A percentile compares a stretch with the other conserved stretches of the same genome.
These are phyloP conservation scores for Bremia lactucae DNA, from an alignment of 352 stramenopile species.

Conservation along the genomic window DNA sequence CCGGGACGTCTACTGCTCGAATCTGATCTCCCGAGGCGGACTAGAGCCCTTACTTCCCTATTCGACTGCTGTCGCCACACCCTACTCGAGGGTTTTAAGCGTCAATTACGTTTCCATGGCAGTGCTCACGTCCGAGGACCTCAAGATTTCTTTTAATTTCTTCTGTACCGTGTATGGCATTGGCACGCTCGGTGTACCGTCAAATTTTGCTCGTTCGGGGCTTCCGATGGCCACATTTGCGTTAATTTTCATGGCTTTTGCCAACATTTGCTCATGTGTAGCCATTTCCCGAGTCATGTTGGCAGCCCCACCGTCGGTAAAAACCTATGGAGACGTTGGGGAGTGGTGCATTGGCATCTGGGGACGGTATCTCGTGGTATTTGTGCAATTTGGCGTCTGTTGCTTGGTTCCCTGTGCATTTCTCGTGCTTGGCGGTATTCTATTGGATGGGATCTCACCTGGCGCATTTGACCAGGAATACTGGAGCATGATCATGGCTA, in stretches of 20 bases:
- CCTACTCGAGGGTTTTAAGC: too few species aligned
- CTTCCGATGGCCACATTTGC: slow-evolving; percentile 32
- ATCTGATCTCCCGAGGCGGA: too few species aligned
- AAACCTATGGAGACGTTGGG: slow-evolving; percentile 51
- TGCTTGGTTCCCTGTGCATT: slow-evolving; percentile 42
- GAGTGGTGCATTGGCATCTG: slow-evolving; percentile 39
- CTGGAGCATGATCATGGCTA: slow-evolving; percentile 57
- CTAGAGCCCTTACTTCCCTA: too few species aligned
- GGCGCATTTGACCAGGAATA: slow-evolving; percentile 33
- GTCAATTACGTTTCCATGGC: slow-evolving; percentile 18
- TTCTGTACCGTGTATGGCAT: slow-evolving; percentile 62
- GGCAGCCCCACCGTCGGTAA: slow-evolving; percentile 41
- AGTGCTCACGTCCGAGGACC: slow-evolving; percentile 48
- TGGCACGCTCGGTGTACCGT: slow-evolving; percentile 46
- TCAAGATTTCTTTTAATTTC: slow-evolving; percentile 57
- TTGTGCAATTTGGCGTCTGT: slow-evolving; percentile 48
- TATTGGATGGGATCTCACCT: slow-evolving; percentile 41
- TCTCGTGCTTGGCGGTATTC: slow-evolving; percentile 49
- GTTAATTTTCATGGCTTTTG: slow-evolving; percentile 47
- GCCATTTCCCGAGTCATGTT: slow-evolving; percentile 49
- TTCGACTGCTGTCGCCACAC: slow-evolving; percentile 2
- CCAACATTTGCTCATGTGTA: slow-evolving; percentile 51
- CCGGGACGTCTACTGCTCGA: too few species aligned
- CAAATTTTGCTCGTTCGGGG: slow-evolving; percentile 50
- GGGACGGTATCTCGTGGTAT: slow-evolving; percentile 42